These are phyloP conservation scores for Penicillium atrosanguineum DNA, from an alignment of 495 filamentous ascomycete genomes.

Conservation along the genomic window DNA sequence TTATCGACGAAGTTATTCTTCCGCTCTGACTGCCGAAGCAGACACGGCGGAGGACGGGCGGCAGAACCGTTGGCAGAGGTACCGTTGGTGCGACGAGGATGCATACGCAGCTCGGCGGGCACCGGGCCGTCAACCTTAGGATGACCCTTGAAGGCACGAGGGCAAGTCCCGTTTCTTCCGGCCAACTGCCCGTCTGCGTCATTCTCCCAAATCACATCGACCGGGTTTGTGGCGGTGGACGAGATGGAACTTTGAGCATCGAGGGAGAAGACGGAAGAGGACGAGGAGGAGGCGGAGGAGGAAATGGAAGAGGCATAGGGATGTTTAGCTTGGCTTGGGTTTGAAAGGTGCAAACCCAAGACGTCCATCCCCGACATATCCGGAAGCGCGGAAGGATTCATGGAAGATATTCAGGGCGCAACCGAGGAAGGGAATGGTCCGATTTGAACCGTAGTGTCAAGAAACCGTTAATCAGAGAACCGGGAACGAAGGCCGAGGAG, in stretches of 20 bases:
- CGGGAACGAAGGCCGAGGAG: constrained; percentile 48
- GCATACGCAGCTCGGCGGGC: constrained; percentile 68
- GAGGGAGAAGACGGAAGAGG: constrained; percentile 81
- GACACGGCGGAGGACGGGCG: constrained; percentile 70
- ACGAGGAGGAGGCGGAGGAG: constrained; percentile 70
- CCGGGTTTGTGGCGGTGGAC: constrained; percentile 43
- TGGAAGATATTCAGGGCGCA: constrained; percentile 11
- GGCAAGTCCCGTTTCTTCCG: constrained; percentile 22
- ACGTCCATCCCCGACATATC: constrained; percentile 52
- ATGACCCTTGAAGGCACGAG: constrained; percentile 27
- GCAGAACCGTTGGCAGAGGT: constrained; percentile 46
- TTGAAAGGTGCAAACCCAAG: constrained; percentile 46
- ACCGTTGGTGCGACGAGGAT: constrained; percentile 73
- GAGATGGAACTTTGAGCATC: constrained; percentile 55
- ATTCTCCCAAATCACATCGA: constrained; percentile 51
- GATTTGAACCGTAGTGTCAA: constrained; percentile 41
- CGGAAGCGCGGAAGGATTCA: constrained; percentile 27
- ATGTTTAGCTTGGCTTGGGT: constrained; percentile 41
- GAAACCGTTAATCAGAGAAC: constrained; percentile 47
- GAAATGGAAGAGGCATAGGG: constrained; percentile 68
- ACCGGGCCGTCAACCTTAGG: constrained; percentile 47
- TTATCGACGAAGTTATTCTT: constrained; percentile 96
- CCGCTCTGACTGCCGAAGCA: constrained; percentile 87
- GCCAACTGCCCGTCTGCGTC: constrained; percentile 34
- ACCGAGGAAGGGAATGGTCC: constrained; percentile 24